Base-by-base conservation (phyloP, 768 basidiomycete genomes). In the Boletus pseudo-olivaceus region DNA sequence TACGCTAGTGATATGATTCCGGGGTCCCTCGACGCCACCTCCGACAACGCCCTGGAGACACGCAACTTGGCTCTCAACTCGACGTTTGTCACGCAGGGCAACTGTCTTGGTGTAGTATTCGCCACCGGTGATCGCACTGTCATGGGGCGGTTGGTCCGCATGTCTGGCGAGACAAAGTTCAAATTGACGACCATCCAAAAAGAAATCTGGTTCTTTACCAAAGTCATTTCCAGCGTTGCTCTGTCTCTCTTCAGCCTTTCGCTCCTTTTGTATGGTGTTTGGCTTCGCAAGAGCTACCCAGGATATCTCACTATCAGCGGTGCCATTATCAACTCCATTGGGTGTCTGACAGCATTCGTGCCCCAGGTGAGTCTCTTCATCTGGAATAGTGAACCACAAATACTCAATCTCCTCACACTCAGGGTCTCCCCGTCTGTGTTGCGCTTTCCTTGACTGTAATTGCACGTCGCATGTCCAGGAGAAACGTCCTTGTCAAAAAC, bases 71-170 rank as follows among this genome's bases (percentile, higher is more conserved):
- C 78, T 26, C 68, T 83, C 32, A 76, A 72, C 26, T 76, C 75
- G 0, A 77, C 76, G 1, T 72, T 75, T 52, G 71, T 75, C 26
- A 74, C 71, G 0, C 74, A 76, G 47, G 76, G 77, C 5, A 69
- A 68, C 17, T 76, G 75, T 30, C 72, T 61, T 33, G 76, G 76
- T 20, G 58, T 78, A 1, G 74, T 75, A 5, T 75, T 78, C 33
- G 72, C 74, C 27, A 75, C 72, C 1, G 78, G 78, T 35, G 74
- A 76, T 56, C 77, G 71, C 35, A 72, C 74, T 1, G 63, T 76
- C 50, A 76, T 78, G 77, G 83, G 82, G 8, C 78, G 79, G 29
- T 77, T 84, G 54, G 81, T 82, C 23, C 75, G 78, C 57, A 75
- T 83, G 61, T 80, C 81, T 0, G 76, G 73, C 17, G 71, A 76